Evolutionary conservation across 1,284 basidiomycete genomes (phyloP), one percentile per base, ranked within the genome.

Genomic region (Ganoderma meredithae): DNA sequence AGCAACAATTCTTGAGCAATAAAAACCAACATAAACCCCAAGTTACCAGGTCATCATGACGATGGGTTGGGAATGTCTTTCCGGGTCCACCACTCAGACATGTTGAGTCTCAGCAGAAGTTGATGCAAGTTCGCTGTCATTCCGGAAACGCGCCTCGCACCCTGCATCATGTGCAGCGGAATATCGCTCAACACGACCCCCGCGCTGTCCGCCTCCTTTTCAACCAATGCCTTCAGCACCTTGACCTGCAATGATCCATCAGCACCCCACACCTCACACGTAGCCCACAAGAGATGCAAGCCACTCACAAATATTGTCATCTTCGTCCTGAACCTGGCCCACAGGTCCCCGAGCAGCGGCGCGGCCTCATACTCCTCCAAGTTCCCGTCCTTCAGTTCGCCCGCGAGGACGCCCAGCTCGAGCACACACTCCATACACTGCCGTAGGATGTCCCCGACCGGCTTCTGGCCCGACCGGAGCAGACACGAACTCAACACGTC

Each of bases 401-500:
- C 90, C 3, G 91, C 84, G 25, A 92, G 79, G 52, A 93, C 85
- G 47, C 88, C 88, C 68, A 95, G 85, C 67, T 93, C 89, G 55
- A 96, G 82, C 5, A 95, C 83, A 41, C 89, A 77, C 70, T 92
- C 89, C 68, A 95, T 81, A 27, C 88, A 83, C 33, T 86, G 84
- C 62, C 89, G 87, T 43, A 96, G 81, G 27, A 92, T 80, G 71
- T 93, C 90, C 0, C 88, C 88, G 9, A 86, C 88, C 1, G 85
- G 83, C 71, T 89, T 85, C 76, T 96, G 94, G 2, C 86, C 85
- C 0, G 92, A 88, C 44, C 92, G 83, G 41, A 96, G 80, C n/a
- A 96, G 81, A 76, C 93, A 95, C 13, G 93, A 90, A 63, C 85
- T 89, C 33, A 95, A 83, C 39, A 96, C 90, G 69, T 91, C 86